Percentiles rank a stretch among this genome's conserved stretches.
Evolutionary conservation across 2,329 filamentous ascomycete genomes (phyloP).

Genomic region (Aspergillus floridensis): DNA sequence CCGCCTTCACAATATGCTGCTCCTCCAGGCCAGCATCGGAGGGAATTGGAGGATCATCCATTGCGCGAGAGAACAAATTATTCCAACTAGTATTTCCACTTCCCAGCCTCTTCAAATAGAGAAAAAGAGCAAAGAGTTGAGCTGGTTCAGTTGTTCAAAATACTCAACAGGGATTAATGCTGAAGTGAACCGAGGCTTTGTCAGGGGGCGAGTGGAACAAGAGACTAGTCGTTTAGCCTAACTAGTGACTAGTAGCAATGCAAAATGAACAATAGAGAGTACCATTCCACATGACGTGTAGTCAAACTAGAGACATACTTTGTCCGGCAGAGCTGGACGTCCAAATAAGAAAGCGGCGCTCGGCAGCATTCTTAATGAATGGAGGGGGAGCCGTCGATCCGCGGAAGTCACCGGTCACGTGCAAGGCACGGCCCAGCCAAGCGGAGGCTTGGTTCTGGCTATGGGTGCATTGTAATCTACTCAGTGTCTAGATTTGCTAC

Average conservation of each 20-base stretch:
- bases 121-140: not conserved
- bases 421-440: slow-evolving; percentile 3
- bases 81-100: no score
- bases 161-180: slow-evolving; percentile 1
- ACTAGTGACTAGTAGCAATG: not conserved
- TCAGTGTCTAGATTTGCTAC: not conserved
- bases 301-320: slow-evolving; percentile 12
- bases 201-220: not conserved
- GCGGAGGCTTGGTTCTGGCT: not conserved
- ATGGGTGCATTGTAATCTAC: no score
- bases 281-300: slow-evolving; percentile 10
- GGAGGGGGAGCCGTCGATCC: slow-evolving; percentile 10
- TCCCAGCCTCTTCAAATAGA: not conserved
- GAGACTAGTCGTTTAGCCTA: not conserved
- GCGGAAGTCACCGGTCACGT: slow-evolving; percentile 17
- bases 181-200: not conserved
- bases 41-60: slow-evolving; percentile 28
- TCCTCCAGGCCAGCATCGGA: slow-evolving; percentile 27
- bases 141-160: not conserved
- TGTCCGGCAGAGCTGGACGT: slow-evolving; percentile 5
- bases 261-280: not conserved
- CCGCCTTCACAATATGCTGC: slow-evolving; percentile 48
- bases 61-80: slow-evolving; percentile 3
- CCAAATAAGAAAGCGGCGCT: slow-evolving; percentile 5
- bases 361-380: slow-evolving; percentile 11